A percentile compares a stretch with the other conserved stretches of the same genome.
These are phyloP conservation scores for Saccharum hybrid DNA, from an alignment of 202 grass and related monocot species.

Conservation along the genomic window DNA sequence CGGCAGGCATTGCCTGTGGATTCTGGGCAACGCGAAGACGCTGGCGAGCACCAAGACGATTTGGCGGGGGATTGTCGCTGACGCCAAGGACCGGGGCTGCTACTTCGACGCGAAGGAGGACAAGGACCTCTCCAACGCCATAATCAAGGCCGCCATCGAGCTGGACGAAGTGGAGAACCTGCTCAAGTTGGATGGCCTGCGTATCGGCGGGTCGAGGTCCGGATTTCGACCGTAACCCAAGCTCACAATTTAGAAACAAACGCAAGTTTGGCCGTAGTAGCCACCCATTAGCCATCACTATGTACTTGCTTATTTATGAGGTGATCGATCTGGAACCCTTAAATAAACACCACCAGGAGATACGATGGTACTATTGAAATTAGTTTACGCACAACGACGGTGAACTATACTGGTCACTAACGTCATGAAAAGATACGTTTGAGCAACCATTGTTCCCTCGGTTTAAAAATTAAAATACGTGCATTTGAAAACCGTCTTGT, in stretches of 20 bases:
- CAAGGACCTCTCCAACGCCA: slow-evolving; percentile 42
- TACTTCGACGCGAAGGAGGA: slow-evolving; percentile 56
- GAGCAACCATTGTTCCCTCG: too few relatives aligned
- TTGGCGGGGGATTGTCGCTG: slow-evolving; percentile 55
- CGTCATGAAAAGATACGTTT: too few relatives aligned
- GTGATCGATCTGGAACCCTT: too few relatives aligned
- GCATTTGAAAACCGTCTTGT: too few relatives aligned
- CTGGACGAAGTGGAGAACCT: slow-evolving; percentile 49
- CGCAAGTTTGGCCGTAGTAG: not conserved
- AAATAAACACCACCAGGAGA: too few relatives aligned
- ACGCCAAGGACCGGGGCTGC: slow-evolving; percentile 57
- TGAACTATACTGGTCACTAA: too few relatives aligned
- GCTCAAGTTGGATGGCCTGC: slow-evolving; percentile 53
- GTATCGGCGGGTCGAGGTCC: slow-evolving; percentile 42
- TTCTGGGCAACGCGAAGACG: slow-evolving; percentile 58
- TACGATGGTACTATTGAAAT: too few relatives aligned
- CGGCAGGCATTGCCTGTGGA: slow-evolving; percentile 65
- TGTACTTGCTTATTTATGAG: too few relatives aligned
- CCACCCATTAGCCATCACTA: too few relatives aligned
- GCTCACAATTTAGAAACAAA: too few relatives aligned
- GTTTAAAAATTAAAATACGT: too few relatives aligned
- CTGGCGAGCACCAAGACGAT: slow-evolving; percentile 57
- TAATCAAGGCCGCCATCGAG: slow-evolving; percentile 55
- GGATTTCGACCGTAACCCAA: slow-evolving; percentile 31
- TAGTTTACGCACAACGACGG: too few relatives aligned